phyloP scores from a whole-genome alignment of 805 yeast genomes.

The Wickerhamiella allomyrinae region DNA sequence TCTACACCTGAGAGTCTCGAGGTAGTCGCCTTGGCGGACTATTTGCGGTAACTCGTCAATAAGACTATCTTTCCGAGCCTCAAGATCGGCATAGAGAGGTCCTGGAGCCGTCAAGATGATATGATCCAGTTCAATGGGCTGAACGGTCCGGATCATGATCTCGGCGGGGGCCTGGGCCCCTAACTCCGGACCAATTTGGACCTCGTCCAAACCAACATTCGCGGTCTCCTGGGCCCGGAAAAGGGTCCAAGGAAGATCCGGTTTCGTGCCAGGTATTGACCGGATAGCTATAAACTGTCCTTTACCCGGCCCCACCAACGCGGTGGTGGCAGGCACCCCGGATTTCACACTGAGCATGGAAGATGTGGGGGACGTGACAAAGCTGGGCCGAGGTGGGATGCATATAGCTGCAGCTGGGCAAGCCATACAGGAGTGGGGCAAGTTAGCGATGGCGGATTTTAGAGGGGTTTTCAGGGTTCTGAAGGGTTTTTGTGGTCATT shows the following conservation, averaged over 20 bases:
- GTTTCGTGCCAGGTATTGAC: neutral
- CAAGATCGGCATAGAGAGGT: slow-evolving; percentile 33
- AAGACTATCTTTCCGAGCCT: slow-evolving; percentile 25
- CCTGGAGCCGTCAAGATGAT: slow-evolving; percentile 32
- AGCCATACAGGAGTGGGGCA: too few species aligned
- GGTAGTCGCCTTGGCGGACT: slow-evolving; percentile 30
- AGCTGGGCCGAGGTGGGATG: neutral
- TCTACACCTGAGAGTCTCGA: slow-evolving; percentile 34
- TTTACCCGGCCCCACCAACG: neutral
- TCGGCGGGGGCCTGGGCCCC: neutral
- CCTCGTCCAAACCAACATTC: neutral
- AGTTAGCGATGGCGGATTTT: too few species aligned
- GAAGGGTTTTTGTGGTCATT: too few species aligned
- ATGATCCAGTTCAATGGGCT: slow-evolving; percentile 23
- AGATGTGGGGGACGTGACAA: slow-evolving; percentile 1
- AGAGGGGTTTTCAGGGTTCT: too few species aligned
- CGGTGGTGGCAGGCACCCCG: neutral
- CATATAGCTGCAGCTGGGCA: too few species aligned
- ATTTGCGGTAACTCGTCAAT: slow-evolving; percentile 25
- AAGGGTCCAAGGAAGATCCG: slow-evolving; percentile 7
- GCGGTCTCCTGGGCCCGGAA: slow-evolving; percentile 2
- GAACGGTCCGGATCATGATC: slow-evolving; percentile 1
- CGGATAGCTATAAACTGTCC: slow-evolving; percentile 1
- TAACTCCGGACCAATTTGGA: neutral
- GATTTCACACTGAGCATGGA: neutral